Evolutionary conservation across 805 yeast species (phyloP).

Genomic region (Barnettozyma wickerhamii): DNA sequence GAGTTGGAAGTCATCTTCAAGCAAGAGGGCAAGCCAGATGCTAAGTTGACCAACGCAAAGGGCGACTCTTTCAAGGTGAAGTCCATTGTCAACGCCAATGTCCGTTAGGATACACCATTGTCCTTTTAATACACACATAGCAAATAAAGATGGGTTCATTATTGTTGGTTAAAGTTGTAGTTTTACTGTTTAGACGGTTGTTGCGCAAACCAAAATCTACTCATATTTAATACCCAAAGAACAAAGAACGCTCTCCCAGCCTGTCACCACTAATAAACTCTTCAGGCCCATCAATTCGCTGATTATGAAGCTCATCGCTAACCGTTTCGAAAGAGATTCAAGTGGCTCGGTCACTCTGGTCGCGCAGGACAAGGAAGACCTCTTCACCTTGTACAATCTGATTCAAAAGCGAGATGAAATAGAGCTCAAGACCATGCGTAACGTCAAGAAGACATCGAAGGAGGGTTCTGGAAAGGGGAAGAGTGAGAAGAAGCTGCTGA

Average conservation of each 20-base stretch:
- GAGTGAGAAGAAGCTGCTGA: constrained; percentile 53
- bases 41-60: constrained; percentile 69
- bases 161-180: too few relatives aligned
- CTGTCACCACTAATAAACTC: not conserved
- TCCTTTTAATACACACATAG: too few relatives aligned
- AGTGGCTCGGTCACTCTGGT: constrained; percentile 62
- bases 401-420: constrained; percentile 74
- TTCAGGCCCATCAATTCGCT: not conserved
- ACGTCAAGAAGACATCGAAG: constrained; percentile 38
- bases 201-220: too few relatives aligned
- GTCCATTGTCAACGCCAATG: constrained; percentile 71
- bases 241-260: too few relatives aligned
- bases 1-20: constrained; percentile 74
- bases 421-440: constrained; percentile 63
- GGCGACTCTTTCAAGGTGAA: constrained; percentile 77
- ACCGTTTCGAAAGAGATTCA: constrained; percentile 49
- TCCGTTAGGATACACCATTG: constrained; percentile 67
- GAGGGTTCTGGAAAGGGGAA: constrained; percentile 14
- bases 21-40: constrained; percentile 63
- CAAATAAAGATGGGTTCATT: too few relatives aligned
- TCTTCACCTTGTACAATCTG: constrained; percentile 84
- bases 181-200: too few relatives aligned
- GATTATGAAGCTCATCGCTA: constrained; percentile 53
- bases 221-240: too few relatives aligned
- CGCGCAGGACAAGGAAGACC: constrained; percentile 88